A percentile compares a stretch with the other conserved stretches of the same genome.
These are phyloP conservation scores for Lizanozyma gosingica DNA, from an alignment of 1,139 yeast genomes.

Conservation along the genomic window DNA sequence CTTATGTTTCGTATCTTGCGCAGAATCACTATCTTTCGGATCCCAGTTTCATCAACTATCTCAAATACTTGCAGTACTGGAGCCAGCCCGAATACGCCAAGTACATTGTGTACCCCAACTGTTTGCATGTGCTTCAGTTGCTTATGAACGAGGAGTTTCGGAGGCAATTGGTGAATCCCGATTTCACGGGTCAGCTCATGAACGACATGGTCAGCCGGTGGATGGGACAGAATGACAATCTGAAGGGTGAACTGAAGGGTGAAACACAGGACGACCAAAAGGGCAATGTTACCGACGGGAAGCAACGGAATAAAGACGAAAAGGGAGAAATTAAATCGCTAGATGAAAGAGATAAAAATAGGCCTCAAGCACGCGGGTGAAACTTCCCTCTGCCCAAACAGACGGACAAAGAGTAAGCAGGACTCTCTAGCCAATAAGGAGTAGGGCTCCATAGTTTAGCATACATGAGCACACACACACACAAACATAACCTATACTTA, in stretches of 20 bases:
- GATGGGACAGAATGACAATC: conserved; percentile 26
- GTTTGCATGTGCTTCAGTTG: conserved; percentile 56
- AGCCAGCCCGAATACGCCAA: conserved; percentile 55
- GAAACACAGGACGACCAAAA: too few relatives aligned
- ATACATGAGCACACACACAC: too few relatives aligned
- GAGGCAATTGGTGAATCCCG: conserved; percentile 45
- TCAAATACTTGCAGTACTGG: conserved; percentile 70
- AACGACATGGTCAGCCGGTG: conserved; percentile 72
- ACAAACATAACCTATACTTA: too few relatives aligned
- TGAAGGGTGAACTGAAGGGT: conserved; percentile 9
- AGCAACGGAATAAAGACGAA: too few relatives aligned
- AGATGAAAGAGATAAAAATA: too few relatives aligned
- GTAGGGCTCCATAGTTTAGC: too few relatives aligned
- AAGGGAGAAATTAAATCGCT: too few relatives aligned
- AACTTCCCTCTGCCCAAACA: too few relatives aligned
- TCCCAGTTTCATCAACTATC: conserved; percentile 51
- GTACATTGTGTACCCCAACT: conserved; percentile 64
- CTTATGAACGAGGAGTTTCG: conserved; percentile 51
- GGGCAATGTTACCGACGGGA: too few relatives aligned
- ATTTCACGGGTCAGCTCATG: conserved; percentile 51
- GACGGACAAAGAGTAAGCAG: too few relatives aligned
- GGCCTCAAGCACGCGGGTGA: too few relatives aligned
- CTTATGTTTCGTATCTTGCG: conserved; percentile 64
- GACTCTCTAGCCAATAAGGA: too few relatives aligned
- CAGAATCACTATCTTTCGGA: conserved; percentile 62